phyloP scores from a whole-genome alignment of 1,139 yeast species.

The Candida sanyaensis region DNA sequence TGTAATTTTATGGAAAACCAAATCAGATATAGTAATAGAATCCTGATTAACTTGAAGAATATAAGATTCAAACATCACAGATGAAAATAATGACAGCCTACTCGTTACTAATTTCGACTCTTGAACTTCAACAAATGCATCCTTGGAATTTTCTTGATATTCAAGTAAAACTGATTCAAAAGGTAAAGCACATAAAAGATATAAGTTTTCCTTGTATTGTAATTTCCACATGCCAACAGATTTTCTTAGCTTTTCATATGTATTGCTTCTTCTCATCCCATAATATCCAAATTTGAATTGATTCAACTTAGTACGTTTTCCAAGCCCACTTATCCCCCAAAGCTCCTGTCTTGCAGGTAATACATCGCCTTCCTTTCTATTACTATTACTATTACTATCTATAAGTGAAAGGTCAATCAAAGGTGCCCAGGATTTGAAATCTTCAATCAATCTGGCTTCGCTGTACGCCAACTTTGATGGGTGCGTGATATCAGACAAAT shows the following conservation, averaged over 20 bases:
- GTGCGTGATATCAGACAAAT: conserved; percentile 16
- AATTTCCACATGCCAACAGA: conserved; percentile 22
- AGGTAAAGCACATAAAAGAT: conserved; percentile 37
- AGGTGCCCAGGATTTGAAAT: conserved; percentile 54
- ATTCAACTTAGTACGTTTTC: conserved; percentile 38
- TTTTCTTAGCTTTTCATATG: conserved; percentile 33
- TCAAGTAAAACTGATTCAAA: conserved; percentile 41
- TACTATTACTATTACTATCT: conserved; percentile 25
- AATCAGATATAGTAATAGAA: conserved; percentile 25
- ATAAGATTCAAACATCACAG: conserved; percentile 9
- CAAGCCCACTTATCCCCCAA: conserved; percentile 50
- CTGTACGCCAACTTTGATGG: conserved; percentile 14
- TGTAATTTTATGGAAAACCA: conserved; percentile 13
- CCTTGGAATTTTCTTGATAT: conserved; percentile 19
- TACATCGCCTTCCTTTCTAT: conserved; percentile 16
- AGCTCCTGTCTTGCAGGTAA: conserved; percentile 35
- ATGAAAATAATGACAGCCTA: conserved; percentile 17
- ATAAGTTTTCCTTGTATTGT: conserved; percentile 18
- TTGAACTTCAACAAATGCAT: conserved; percentile 28
- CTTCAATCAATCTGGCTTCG: conserved; percentile 17
- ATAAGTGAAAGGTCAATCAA: conserved; percentile 42
- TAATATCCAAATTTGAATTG: conserved; percentile 42
- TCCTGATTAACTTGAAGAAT: conserved; percentile 34
- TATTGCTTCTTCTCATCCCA: conserved; percentile 26
- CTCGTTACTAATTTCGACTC: conserved; percentile 17